These are phyloP conservation scores for Cutaneotrichosporon cutaneum DNA, from an alignment of 1,284 basidiomycete species.

Conservation along the genomic window DNA sequence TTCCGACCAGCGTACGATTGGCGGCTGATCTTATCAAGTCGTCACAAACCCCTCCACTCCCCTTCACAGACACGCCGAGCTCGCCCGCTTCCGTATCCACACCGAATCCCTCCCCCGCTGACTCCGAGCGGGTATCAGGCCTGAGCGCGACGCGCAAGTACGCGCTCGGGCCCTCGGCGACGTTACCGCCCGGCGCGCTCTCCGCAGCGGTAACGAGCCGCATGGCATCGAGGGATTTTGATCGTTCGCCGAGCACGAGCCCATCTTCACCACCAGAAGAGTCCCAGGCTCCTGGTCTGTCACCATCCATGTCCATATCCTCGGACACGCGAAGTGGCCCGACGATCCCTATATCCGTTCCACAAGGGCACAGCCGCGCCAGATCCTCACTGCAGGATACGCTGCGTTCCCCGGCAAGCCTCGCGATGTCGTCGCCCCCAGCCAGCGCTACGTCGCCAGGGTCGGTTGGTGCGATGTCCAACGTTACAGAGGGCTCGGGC, in stretches of 20 bases:
- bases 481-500: slow-evolving; percentile 4
- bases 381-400: slow-evolving; percentile 7
- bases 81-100: slow-evolving; percentile 34
- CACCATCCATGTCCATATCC: slow-evolving; percentile 4
- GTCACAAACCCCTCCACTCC: slow-evolving; percentile 23
- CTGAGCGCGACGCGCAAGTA: slow-evolving; percentile 6
- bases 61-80: slow-evolving; percentile 12
- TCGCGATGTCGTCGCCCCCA: background rate
- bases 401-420: background rate
- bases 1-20: slow-evolving; percentile 57
- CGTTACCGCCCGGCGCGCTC: slow-evolving; percentile 12
- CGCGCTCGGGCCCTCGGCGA: slow-evolving; percentile 11
- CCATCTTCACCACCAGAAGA: slow-evolving; percentile 5
- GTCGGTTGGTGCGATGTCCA: slow-evolving; percentile 8
- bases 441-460: slow-evolving; percentile 11
- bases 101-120: slow-evolving; percentile 36
- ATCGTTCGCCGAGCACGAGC: slow-evolving; percentile 3
- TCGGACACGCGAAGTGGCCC: slow-evolving; percentile 3
- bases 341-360: slow-evolving; percentile 8
- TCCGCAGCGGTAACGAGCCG: background rate
- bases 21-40: slow-evolving; percentile 55
- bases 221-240: background rate
- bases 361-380: slow-evolving; percentile 2
- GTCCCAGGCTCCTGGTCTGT: background rate
- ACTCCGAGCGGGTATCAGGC: slow-evolving; percentile 8